Percentiles rank a stretch among this genome's conserved stretches.
Evolutionary conservation across 257 asterid species (phyloP).

Genomic region (Sherardia arvensis): DNA sequence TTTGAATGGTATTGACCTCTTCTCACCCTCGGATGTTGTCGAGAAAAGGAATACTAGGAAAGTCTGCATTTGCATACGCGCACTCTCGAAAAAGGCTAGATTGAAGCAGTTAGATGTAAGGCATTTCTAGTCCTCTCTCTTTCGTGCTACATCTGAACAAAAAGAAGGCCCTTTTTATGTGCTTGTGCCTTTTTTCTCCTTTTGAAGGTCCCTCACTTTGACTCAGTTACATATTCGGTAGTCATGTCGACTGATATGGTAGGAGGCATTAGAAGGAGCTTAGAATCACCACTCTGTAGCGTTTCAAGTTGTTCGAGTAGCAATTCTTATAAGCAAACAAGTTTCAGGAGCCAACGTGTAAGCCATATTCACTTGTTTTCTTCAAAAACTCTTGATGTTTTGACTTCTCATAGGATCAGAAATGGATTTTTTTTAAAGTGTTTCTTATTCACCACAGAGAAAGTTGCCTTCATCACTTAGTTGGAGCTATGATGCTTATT

Average conservation of each 20-base stretch:
- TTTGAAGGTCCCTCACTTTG: constrained; percentile 70
- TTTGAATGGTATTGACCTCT: constrained; percentile 82
- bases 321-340: constrained; percentile 32
- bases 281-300: constrained; percentile 65
- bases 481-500: constrained; percentile 42
- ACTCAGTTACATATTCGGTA: constrained; percentile 51
- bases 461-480: constrained; percentile 18
- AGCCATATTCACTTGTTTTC: not conserved
- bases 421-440: constrained; percentile 10
- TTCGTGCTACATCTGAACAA: not conserved
- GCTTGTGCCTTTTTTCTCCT: not conserved
- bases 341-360: constrained; percentile 40
- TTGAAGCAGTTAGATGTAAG: constrained; percentile 68
- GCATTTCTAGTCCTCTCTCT: constrained; percentile 3
- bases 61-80: constrained; percentile 85
- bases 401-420: not conserved
- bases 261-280: constrained; percentile 57
- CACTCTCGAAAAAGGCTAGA: constrained; percentile 78
- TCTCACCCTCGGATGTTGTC: constrained; percentile 92
- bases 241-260: constrained; percentile 82
- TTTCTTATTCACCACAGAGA: constrained; percentile 25
- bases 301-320: constrained; percentile 55
- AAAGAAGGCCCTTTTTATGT: constrained; percentile 4
- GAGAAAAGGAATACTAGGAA: constrained; percentile 67
- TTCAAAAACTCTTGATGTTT: not conserved